A percentile compares a stretch with the other conserved stretches of the same genome.
phyloP scores from a whole-genome alignment of 1,139 yeast genomes.

The Scheffersomyces insectosa region DNA sequence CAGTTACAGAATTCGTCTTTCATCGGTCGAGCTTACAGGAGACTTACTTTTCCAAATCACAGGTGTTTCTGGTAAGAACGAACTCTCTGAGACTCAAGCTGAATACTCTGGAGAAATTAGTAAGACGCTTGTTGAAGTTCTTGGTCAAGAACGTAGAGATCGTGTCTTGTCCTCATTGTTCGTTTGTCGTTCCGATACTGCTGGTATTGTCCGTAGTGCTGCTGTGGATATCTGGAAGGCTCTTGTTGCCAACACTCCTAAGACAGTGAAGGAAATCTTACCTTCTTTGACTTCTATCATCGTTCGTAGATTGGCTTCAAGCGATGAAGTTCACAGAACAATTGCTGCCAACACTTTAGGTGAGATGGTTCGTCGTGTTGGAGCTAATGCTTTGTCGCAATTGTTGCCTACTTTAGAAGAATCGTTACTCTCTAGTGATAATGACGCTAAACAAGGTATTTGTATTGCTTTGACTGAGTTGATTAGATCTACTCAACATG shows the following conservation, averaged over 20 bases:
- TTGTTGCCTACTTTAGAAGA: slow-evolving; percentile 82
- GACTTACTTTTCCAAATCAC: slow-evolving; percentile 92
- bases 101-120: slow-evolving; percentile 62
- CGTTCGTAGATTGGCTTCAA: slow-evolving; percentile 78
- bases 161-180: slow-evolving; percentile 80
- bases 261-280: slow-evolving; percentile 89
- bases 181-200: slow-evolving; percentile 89
- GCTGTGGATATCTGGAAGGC: slow-evolving; percentile 98
- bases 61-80: slow-evolving; percentile 76
- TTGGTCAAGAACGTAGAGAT: slow-evolving; percentile 89
- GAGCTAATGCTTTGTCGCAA: slow-evolving; percentile 82
- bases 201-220: slow-evolving; percentile 84
- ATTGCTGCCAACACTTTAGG: slow-evolving; percentile 96
- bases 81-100: slow-evolving; percentile 61
- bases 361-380: slow-evolving; percentile 93
- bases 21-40: slow-evolving; percentile 96
- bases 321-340: slow-evolving; percentile 74
- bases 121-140: slow-evolving; percentile 67
- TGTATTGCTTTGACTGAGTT: slow-evolving; percentile 91
- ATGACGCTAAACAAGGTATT: slow-evolving; percentile 92
- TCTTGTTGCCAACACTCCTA: slow-evolving; percentile 92
- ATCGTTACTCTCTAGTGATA: slow-evolving; percentile 60
- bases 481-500: slow-evolving; percentile 69
- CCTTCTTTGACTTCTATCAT: slow-evolving; percentile 81
- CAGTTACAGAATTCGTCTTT: slow-evolving; percentile 84